These are phyloP conservation scores for Leccinellum rugosiceps DNA, from an alignment of 768 basidiomycete genomes.

Conservation along the genomic window DNA sequence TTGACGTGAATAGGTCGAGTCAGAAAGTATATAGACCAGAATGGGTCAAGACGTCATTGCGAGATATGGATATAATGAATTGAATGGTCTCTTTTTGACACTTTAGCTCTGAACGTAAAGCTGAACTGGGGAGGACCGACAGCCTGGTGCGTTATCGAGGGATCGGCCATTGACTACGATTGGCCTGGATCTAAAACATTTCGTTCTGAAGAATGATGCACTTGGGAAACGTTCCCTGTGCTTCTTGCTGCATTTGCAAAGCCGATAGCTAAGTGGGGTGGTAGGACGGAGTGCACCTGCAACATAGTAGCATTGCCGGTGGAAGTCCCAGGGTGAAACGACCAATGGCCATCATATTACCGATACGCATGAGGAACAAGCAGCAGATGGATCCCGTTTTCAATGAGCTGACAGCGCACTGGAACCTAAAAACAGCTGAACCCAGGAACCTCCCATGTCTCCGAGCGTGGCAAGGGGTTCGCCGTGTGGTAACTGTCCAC, in stretches of 20 bases:
- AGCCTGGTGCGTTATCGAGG: neutral
- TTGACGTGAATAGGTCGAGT: neutral
- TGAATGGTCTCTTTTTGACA: neutral
- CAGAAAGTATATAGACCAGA: neutral
- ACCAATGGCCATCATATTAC: too few species aligned
- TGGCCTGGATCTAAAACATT: conserved; percentile 2
- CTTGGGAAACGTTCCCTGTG: neutral
- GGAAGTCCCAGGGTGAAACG: too few species aligned
- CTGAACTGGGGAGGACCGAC: neutral
- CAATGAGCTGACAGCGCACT: neutral
- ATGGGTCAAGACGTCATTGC: conserved; percentile 6
- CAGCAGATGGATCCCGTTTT: too few species aligned
- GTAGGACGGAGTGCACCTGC: too few species aligned
- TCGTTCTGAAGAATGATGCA: neutral
- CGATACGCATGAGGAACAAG: too few species aligned
- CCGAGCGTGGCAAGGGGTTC: neutral
- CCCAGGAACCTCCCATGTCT: neutral
- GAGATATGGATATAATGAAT: neutral
- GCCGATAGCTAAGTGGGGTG: neutral
- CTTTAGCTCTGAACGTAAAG: neutral
- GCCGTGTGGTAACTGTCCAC: neutral
- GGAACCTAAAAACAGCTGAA: neutral
- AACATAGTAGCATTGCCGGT: too few species aligned
- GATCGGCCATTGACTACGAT: neutral
- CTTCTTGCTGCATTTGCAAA: neutral